phyloP scores from a whole-genome alignment of 2,329 filamentous ascomycete species.

The Fusarium brachygibbosum region DNA sequence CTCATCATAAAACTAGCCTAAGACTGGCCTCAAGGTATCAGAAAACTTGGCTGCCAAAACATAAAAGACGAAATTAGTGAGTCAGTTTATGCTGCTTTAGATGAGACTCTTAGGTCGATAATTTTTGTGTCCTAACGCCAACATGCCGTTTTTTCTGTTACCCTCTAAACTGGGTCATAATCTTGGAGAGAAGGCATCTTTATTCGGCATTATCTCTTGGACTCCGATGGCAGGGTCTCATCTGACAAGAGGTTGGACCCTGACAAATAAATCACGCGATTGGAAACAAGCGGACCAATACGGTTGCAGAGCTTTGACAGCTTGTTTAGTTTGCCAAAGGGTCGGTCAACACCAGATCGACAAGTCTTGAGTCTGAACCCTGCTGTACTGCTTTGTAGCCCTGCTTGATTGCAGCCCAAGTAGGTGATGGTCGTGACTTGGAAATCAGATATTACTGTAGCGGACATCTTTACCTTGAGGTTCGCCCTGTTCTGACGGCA shows the following conservation, averaged over 20 bases:
- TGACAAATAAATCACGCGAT: constrained; percentile 14
- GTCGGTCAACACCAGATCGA: constrained; percentile 38
- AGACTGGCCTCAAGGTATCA: too few relatives aligned
- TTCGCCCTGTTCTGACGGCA: too few relatives aligned
- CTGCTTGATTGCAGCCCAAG: constrained; percentile 13
- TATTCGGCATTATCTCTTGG: constrained; percentile 1
- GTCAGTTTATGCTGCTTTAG: too few relatives aligned
- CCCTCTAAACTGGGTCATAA: neutral
- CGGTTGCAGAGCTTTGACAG: constrained; percentile 2
- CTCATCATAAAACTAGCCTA: neutral
- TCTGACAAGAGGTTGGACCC: constrained; percentile 9
- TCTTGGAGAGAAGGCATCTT: neutral
- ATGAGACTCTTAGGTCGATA: too few relatives aligned
- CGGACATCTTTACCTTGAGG: neutral
- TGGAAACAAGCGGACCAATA: constrained; percentile 25
- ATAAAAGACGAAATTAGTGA: too few relatives aligned
- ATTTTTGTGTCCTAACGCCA: too few relatives aligned
- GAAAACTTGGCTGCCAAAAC: too few relatives aligned
- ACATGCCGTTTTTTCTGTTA: too few relatives aligned
- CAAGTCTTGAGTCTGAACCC: constrained; percentile 30
- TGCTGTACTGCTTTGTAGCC: constrained; percentile 13
- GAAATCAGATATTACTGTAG: neutral
- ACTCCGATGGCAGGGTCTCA: constrained; percentile 5
- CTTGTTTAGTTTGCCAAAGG: constrained; percentile 27
- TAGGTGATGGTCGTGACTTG: neutral